A percentile compares a stretch with the other conserved stretches of the same genome.
Conservation (phyloP, 2,329 filamentous ascomycete species). For the Ambrosiella beaveri region DNA sequence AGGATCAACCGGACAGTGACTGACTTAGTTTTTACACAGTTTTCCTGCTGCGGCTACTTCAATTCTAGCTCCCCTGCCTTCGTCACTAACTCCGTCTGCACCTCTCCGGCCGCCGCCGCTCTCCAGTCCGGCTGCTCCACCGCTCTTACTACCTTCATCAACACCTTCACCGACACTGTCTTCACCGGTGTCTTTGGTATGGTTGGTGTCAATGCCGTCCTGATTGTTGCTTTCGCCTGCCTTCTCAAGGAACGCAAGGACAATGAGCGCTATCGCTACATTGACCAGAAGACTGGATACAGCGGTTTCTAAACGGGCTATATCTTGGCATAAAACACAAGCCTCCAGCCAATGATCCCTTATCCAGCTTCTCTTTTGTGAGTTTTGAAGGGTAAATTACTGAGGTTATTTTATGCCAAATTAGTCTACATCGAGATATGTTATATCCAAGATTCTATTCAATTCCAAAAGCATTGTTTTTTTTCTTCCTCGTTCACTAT, state of each 20-base stretch:
- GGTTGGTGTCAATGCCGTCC: constrained; percentile 50
- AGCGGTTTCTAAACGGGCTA: constrained; percentile 25
- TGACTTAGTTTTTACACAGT: constrained; percentile 27
- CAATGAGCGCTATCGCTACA: constrained; percentile 58
- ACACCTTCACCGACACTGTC: constrained; percentile 54
- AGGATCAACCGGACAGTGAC: too few species aligned
- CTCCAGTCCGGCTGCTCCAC: constrained; percentile 52
- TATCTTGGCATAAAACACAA: too few species aligned
- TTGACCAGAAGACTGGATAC: constrained; percentile 59
- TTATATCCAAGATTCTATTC: not conserved
- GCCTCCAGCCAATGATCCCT: too few species aligned
- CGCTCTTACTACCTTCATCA: constrained; percentile 50
- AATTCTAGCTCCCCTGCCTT: constrained; percentile 59
- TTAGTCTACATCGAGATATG: not conserved
- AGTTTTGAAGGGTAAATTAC: not conserved
- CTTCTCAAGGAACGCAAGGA: constrained; percentile 69
- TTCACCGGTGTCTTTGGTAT: constrained; percentile 70
- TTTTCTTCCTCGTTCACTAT: not conserved
- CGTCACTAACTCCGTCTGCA: constrained; percentile 49
- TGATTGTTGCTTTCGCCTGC: constrained; percentile 56
- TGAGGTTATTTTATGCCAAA: not conserved
- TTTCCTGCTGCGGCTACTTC: constrained; percentile 64
- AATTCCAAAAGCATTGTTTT: not conserved
- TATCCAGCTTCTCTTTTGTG: not conserved
- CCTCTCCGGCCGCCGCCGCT: constrained; percentile 52